Evolutionary conservation across 345 rosid genomes (phyloP), one percentile per base, ranked within the genome.

Genomic region (Moringa oleifera): DNA sequence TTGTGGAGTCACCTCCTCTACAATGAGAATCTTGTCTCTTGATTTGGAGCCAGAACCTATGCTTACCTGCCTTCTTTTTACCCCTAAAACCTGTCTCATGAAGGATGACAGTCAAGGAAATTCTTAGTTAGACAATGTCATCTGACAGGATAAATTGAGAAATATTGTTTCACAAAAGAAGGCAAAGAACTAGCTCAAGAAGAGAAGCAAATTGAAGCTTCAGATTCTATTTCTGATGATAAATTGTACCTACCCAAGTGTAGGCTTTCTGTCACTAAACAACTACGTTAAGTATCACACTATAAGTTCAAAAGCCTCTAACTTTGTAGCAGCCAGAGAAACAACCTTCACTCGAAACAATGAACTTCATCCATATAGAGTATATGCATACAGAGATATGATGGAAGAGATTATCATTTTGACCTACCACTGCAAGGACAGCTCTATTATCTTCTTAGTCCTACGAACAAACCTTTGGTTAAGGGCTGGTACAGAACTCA

Each of bases 31-130:
- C 78, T 93, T 90, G 79, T 85, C 92, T 72, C 95, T 81, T 52
- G 96, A 93, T 81, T 86, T 88, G 21, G 97, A 90, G 45, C 97
- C 97, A 1, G 88, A 77, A 65, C 88, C 89, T 45, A 93, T 61
- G 6, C 89, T 90, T 23, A 93, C 82, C 63, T 88, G 96, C 77
- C 99, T 86, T 64, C 75, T 79, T 79, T 90, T 88, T 54, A 90
- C 92, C 19, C 97, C 88, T 47, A 93, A 70, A 47, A 88, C 95
- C 95, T 94, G 81, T 25, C 21, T 25, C 58, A 57, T 50, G 37
- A 41, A 15, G 12, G 17, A 41, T 41, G 47, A 41, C 6, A 41
- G 17, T 41, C 12, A 41, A 16, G 47, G 12, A 2, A 1, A 1
- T 41, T 15, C 17, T 41, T 41, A 41, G 13, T 15, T 41, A 5